These are phyloP conservation scores for Excoecaria cochinchinensis DNA, from an alignment of 345 rosid species.

Conservation along the genomic window DNA sequence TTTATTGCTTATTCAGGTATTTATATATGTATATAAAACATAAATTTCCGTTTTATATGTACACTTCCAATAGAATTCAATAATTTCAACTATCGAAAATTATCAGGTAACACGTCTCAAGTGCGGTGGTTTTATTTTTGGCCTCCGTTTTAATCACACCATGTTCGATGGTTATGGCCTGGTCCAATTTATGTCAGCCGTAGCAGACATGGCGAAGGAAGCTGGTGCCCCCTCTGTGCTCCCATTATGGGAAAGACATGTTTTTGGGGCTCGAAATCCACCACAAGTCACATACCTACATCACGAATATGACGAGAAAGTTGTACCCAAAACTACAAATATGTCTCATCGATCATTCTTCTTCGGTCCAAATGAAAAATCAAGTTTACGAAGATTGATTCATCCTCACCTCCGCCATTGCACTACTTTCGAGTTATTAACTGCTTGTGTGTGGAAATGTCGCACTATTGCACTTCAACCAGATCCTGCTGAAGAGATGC, in stretches of 20 bases:
- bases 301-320: background rate
- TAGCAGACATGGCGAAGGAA: constrained; percentile 10
- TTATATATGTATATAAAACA: too few species aligned
- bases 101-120: constrained; percentile 11
- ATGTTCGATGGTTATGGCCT: constrained; percentile 8
- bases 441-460: constrained; percentile 29
- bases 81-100: too few species aligned
- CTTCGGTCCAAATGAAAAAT: background rate
- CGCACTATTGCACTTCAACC: constrained; percentile 3
- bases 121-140: constrained; percentile 17
- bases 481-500: constrained; percentile 10
- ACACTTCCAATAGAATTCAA: too few species aligned
- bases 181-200: background rate
- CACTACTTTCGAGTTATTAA: constrained; percentile 12
- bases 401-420: background rate
- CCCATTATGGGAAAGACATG: constrained; percentile 12
- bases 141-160: background rate
- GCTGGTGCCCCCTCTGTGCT: background rate
- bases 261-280: background rate
- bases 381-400: background rate
- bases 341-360: constrained; percentile 5
- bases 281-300: background rate
- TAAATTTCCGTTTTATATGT: too few species aligned
- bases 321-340: background rate
- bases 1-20: constrained; percentile 11